Evolutionary conservation across 2,329 filamentous ascomycete species (phyloP).

Genomic region (Penicillium sp.): DNA sequence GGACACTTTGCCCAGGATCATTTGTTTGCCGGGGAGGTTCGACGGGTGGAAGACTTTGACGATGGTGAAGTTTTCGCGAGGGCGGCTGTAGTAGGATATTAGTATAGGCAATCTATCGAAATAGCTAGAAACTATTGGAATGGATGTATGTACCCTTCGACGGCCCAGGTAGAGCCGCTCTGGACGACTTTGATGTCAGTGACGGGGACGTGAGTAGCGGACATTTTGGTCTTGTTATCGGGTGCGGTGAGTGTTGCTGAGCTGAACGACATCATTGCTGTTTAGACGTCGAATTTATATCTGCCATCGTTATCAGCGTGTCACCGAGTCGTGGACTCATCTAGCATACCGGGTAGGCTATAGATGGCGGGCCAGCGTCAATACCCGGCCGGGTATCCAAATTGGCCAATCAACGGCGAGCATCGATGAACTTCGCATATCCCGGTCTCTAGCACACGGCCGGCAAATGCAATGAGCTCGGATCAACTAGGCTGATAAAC

Average conservation of each 20-base stretch:
- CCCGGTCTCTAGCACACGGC: background rate
- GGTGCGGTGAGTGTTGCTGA: background rate
- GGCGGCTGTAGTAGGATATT: background rate
- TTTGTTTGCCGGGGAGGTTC: constrained; percentile 15
- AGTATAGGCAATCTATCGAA: background rate
- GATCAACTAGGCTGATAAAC: background rate
- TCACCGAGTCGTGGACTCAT: background rate
- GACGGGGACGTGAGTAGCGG: background rate
- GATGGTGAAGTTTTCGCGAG: constrained; percentile 11
- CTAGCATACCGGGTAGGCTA: background rate
- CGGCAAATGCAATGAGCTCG: background rate
- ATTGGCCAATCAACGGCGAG: background rate
- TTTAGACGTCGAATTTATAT: background rate
- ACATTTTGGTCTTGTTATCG: constrained; percentile 1
- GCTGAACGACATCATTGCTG: background rate
- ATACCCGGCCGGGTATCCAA: background rate
- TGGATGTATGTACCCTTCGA: constrained; percentile 11
- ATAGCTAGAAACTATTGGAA: background rate
- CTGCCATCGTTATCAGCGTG: background rate
- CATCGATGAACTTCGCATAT: background rate
- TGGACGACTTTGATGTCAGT: constrained; percentile 15
- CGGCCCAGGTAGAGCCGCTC: constrained; percentile 6
- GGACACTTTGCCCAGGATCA: constrained; percentile 6
- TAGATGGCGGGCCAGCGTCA: background rate
- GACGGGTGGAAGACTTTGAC: constrained; percentile 11